Conservation (phyloP, 2,329 filamentous ascomycete genomes). For the Simplicillium aogashimaense region DNA sequence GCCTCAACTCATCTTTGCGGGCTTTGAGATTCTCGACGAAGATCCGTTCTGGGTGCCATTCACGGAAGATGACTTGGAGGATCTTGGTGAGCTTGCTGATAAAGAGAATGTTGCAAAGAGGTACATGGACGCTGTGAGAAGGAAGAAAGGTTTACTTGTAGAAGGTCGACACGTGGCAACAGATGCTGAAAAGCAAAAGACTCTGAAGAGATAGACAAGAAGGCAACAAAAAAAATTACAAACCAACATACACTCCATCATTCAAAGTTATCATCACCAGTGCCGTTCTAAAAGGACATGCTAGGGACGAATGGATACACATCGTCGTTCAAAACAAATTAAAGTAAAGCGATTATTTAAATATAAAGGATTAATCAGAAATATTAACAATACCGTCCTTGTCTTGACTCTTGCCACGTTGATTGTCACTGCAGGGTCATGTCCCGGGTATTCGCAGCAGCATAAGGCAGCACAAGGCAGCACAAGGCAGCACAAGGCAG, state of each 20-base stretch:
- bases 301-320: too few species aligned
- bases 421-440: too few species aligned
- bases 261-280: too few species aligned
- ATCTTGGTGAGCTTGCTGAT: conserved; percentile 88
- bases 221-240: conserved; percentile 5
- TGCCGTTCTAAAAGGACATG: too few species aligned
- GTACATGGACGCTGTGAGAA: conserved; percentile 85
- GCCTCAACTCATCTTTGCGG: conserved; percentile 87
- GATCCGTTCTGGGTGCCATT: conserved; percentile 98
- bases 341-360: too few species aligned
- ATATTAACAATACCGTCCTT: too few species aligned
- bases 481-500: too few species aligned
- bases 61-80: conserved; percentile 93
- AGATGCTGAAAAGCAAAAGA: conserved; percentile 88
- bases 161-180: conserved; percentile 66
- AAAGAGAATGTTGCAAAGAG: conserved; percentile 91
- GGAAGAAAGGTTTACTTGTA: conserved; percentile 80
- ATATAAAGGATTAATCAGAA: too few species aligned
- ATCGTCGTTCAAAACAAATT: too few species aligned
- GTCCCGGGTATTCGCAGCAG: too few species aligned
- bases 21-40: conserved; percentile 86
- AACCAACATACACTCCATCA: conserved; percentile 5
- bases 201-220: conserved; percentile 43
- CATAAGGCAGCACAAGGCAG: too few species aligned
- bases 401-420: too few species aligned